phyloP scores from a whole-genome alignment of 1,139 yeast genomes.

The Diutina siamensis region DNA sequence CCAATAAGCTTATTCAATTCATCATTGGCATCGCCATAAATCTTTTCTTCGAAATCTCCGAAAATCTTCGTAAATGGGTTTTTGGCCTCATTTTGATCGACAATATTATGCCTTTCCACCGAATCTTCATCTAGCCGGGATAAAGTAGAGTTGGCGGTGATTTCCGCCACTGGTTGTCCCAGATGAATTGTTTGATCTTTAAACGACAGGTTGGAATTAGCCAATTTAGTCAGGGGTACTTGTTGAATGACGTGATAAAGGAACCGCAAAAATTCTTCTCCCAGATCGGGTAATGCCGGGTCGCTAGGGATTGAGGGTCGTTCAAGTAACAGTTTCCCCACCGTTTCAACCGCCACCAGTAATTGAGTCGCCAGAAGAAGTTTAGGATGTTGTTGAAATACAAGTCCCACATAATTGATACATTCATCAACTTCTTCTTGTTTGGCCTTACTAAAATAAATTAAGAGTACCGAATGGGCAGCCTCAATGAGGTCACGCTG shows the following conservation, averaged over 20 bases:
- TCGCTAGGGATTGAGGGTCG: constrained; percentile 21
- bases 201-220: constrained; percentile 22
- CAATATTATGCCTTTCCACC: constrained; percentile 12
- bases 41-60: not conserved
- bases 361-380: constrained; percentile 46
- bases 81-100: constrained; percentile 20
- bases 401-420: constrained; percentile 21
- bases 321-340: constrained; percentile 41
- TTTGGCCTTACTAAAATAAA: constrained; percentile 23
- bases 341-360: constrained; percentile 44
- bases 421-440: constrained; percentile 9
- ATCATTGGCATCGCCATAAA: constrained; percentile 1
- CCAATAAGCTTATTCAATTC: not conserved
- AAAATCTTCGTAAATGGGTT: constrained; percentile 14
- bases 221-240: constrained; percentile 10
- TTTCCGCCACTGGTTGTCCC: constrained; percentile 29
- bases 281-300: constrained; percentile 14
- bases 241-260: constrained; percentile 16
- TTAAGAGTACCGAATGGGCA: constrained; percentile 54
- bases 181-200: constrained; percentile 17
- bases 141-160: constrained; percentile 27
- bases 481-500: constrained; percentile 43
- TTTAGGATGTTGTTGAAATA: constrained; percentile 42
- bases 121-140: constrained; percentile 17
- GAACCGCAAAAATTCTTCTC: constrained; percentile 29